Evolutionary conservation across 352 stramenopile genomes (phyloP), one percentile per base, ranked within the genome.

Genomic region (Globisporangium polare): DNA sequence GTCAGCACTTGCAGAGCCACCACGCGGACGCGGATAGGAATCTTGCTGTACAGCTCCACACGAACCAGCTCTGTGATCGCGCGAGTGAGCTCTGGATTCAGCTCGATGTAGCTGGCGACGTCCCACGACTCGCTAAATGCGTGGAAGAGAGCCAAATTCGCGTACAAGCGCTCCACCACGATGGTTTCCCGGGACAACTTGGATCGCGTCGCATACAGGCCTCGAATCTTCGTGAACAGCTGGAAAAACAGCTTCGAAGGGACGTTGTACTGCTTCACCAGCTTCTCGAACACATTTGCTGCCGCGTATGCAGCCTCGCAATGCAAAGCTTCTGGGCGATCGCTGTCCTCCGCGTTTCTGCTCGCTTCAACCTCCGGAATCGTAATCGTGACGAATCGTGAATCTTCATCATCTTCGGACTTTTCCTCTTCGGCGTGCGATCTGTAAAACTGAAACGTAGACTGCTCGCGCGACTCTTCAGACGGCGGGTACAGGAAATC

Each of bases 61-160:
- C 85, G 85, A 66, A 94, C 60, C 1, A 96, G 66, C 53, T 96
- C 85, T 2, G 90, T 80, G 22, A 96, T 65, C 7, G 71, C 71
- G 12, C 83, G 80, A 15, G 78, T 88, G 17, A 96, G 73, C 33
- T 92, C 84, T 6, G 82, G 67, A 68, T 93, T 86, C 31, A 88
- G 70, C 51, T 94, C 84, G 42, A 94, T 74, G 60, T 90, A 91
- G 67, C 74, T 86, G 10, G 77, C 86, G 31, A 93, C 82, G 50
- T 96, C 83, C 54, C 74, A 78, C 8, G 83, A 71, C 51, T 94
- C 84, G 52, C 78, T 83, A 41, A 91, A 92, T 6, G 84, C 71
- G 27, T 86, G 86, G 64, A 93, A 94, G 31, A 96, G 72, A 26
- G 73, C 80, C 29, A 92, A 39, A 17, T 94, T 54, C 35, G 85